Base-by-base conservation (phyloP, 495 filamentous ascomycete species). In the Melanomma pulvis-pyrius region DNA sequence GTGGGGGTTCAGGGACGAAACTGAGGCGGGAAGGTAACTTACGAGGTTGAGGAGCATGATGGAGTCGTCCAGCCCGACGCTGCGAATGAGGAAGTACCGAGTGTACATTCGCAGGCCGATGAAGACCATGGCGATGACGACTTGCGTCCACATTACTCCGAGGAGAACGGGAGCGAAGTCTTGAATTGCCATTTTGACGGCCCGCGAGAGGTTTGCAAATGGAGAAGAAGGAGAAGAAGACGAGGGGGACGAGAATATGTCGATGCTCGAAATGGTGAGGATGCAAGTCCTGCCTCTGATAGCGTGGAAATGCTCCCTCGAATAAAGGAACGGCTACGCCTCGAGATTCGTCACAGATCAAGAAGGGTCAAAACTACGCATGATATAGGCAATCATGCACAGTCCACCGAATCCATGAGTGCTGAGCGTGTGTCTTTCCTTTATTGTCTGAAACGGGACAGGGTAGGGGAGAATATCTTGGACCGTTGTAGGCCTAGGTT, bases 71-170 rank as follows among this genome's bases (percentile, higher is more conserved):
- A 53, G 59, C 17, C 52, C 62, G 9, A 65, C 24, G 44, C 30
- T 65, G 30, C 51, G 39, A 21, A 59, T 65, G 54, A 65, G 39
- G 54, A 59, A 58, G 62, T 52, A 52, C 7, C 62, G 52, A 0
- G 62, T 51, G 29, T 65, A 65, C 15, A 65, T 58, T 11, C 62
- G 12, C 41, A 51, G 11, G 7, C 2, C 54, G 30, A 65, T 41
- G 54, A 58, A 59, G 22, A 51, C 17, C 25, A 50, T 46, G 17
- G 54, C 62, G 26, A 65, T 5, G n/a, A 44, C 53, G 17, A 65
- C 52, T 26, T 65, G 54, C n/a, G 44, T 51, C 62, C 62, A 65
- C 54, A 65, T 58, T 5, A 65, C 62, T 15, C 41, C 52, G 30
- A 34, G 48, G n/a, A 65, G 19, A 17, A 59, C 49, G 21, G 21